Conservation (phyloP, 495 filamentous ascomycete genomes). For the Daldinia childiae region DNA sequence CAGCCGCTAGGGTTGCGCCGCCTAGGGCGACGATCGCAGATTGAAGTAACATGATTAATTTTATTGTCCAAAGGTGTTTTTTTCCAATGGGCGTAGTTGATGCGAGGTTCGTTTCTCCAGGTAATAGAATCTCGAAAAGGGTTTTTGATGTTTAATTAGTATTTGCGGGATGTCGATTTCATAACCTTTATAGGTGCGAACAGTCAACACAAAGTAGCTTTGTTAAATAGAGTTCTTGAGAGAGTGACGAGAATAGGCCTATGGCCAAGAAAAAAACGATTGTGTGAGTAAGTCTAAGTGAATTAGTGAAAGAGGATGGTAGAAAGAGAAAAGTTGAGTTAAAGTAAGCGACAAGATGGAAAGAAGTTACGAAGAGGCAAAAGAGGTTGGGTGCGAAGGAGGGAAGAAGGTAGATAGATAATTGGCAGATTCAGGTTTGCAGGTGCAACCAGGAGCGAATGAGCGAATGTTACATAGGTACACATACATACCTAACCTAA, state of each 20-base stretch:
- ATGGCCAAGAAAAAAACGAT: slow-evolving; percentile 32
- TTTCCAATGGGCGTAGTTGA: slow-evolving; percentile 8
- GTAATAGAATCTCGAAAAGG: slow-evolving; percentile 9
- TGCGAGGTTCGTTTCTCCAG: not conserved
- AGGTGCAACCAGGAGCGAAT: not conserved
- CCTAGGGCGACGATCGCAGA: slow-evolving; percentile 56
- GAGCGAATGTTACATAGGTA: not conserved
- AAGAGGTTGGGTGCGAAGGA: slow-evolving; percentile 27
- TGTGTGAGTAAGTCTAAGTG: slow-evolving; percentile 30
- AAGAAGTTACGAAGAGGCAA: slow-evolving; percentile 36
- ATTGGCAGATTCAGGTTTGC: slow-evolving; percentile 11
- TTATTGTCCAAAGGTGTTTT: slow-evolving; percentile 1
- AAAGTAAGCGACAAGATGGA: slow-evolving; percentile 22
- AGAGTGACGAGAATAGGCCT: slow-evolving; percentile 40
- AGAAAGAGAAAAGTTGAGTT: slow-evolving; percentile 8
- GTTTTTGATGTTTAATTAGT: slow-evolving; percentile 12
- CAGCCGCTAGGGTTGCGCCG: slow-evolving; percentile 64
- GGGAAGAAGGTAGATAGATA: slow-evolving; percentile 20
- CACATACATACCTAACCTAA: not conserved
- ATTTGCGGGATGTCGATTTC: slow-evolving; percentile 11
- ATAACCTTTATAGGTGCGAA: slow-evolving; percentile 10
- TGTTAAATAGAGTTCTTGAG: slow-evolving; percentile 38
- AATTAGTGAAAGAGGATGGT: slow-evolving; percentile 29
- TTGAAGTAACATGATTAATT: slow-evolving; percentile 46
- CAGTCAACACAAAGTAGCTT: slow-evolving; percentile 27